Evolutionary conservation across 768 basidiomycete genomes (phyloP).

Genomic region (Chlorophyllum brunneum): DNA sequence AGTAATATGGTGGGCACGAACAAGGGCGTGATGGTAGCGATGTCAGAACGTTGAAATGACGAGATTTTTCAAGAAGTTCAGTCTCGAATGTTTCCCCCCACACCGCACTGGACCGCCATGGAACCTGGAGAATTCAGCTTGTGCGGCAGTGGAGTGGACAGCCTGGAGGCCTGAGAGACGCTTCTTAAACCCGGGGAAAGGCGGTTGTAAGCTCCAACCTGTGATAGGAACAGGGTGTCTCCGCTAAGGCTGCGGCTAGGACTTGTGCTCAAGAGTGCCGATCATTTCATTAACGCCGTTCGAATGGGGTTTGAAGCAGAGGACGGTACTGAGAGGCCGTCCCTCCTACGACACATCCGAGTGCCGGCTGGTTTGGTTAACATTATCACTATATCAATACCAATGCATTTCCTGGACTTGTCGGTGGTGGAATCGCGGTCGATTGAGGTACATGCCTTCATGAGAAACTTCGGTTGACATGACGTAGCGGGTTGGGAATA

Average conservation of each 20-base stretch:
- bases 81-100: constrained; percentile 47
- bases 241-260: no score
- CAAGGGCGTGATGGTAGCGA: constrained; percentile 42
- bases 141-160: constrained; percentile 50
- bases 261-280: no score
- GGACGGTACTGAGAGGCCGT: constrained; percentile 51
- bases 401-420: constrained; percentile 38
- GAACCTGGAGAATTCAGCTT: constrained; percentile 42
- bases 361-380: constrained; percentile 45
- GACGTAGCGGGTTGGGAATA: constrained; percentile 15
- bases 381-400: constrained; percentile 33
- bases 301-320: constrained; percentile 55
- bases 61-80: constrained; percentile 25
- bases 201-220: constrained; percentile 56
- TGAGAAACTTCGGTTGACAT: not conserved
- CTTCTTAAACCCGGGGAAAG: constrained; percentile 56
- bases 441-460: constrained; percentile 24
- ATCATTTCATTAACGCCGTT: no score
- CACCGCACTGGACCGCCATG: constrained; percentile 44
- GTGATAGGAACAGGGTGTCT: constrained; percentile 54
- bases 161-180: constrained; percentile 54
- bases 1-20: constrained; percentile 57
- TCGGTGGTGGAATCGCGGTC: constrained; percentile 47
- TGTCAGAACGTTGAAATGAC: not conserved
- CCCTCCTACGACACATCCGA: constrained; percentile 58